Base-by-base conservation (phyloP, 2,329 filamentous ascomycete genomes). In the Venturia asperata region DNA sequence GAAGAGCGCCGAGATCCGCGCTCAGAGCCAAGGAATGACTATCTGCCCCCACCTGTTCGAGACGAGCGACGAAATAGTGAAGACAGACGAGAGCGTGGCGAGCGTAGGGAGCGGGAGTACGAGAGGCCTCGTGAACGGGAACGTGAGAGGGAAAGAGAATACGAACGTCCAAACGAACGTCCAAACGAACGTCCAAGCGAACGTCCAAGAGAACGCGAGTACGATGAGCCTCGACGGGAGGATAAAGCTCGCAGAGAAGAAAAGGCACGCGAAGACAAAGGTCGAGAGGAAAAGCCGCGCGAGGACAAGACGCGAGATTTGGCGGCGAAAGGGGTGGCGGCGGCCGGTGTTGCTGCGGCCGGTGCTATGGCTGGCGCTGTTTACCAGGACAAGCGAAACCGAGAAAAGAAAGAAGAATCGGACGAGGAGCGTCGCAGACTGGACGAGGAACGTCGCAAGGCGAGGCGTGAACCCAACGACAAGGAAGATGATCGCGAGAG, bases 401-500 rank as follows among this genome's bases (percentile, higher is more conserved):
- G 74, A 21, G 74, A 75, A n/a, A 72, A 71, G 11, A 70, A 71
- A 5, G 71, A 74, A 58, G 73, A 74, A 47, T 70, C 37, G 4
- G 74, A 76, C 21, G 72, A 73, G 5, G 66, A 67, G 13, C 68
- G 69, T 15, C 47, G 45, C 13, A 49, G 49, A 27, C 19, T 5
- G 19, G 45, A 47, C n/a, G 24, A 56, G 9, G 27, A 42, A 24
- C 37, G 67, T 60, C 67, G 67, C 21, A 65, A 67, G 34, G 72
- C 74, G 27, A 73, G 76, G 64, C 76, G 76, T 52, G 74, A 74
- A 34, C 72, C 76, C 43, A 63, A 67, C 34, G 70, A 71, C 41
- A 64, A 61, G 15, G 67, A 68, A 52, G 52, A 64, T 11, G 30
- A 41, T 1, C 63, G 63, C 11, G 63, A 64, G n/a, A 24, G 27